Evolutionary conservation across 306 rosid genomes (phyloP), one percentile per base, ranked within the genome.

Genomic region (Betula pendula): DNA sequence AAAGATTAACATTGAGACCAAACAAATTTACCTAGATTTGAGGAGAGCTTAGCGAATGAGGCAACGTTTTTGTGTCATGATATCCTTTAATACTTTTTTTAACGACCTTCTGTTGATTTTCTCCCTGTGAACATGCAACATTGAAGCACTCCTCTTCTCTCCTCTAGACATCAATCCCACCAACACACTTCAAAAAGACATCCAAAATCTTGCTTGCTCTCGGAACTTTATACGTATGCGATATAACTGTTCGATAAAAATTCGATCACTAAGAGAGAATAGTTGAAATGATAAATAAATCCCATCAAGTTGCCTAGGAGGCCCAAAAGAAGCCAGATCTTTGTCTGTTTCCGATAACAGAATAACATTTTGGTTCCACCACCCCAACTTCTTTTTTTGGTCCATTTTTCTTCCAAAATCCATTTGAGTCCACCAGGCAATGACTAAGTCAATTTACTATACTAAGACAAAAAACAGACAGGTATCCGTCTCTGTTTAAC

Each of bases 71-170:
- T 2, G 88, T 78, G 60, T 85, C 87, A 63, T 77, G 81, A 62
- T 83, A 87, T 60, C 84, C 91, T 83, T 83, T 84, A 14, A 88
- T 85, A 87, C 86, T 80, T 80, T 86, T 89, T 83, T 79, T 83
- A 85, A 79, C 9, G 96, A 77, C 75, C 40, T 84, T 74, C 87
- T 81, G 25, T 58, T 77, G 75, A 22, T 35, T 75, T 75, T 84
- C 59, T 84, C n/a, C 84, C 55, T 88, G 81, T 7, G 95, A n/a
- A 89, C 80, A 77, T 72, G 44, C 95, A 90, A 78, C 93, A 19
- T 85, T 49, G 78, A 92, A 90, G 88, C 95, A 95, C 47, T 79
- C 85, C 97, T 95, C 78, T 75, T 92, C 81, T 68, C 19, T 62
- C 81, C 27, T 65, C 70, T 51, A 47, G 47, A 66, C 81, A 79